Evolutionary conservation across 768 basidiomycete species (phyloP), one percentile per base, ranked within the genome.

Genomic region (Panaeolus cyanescens): DNA sequence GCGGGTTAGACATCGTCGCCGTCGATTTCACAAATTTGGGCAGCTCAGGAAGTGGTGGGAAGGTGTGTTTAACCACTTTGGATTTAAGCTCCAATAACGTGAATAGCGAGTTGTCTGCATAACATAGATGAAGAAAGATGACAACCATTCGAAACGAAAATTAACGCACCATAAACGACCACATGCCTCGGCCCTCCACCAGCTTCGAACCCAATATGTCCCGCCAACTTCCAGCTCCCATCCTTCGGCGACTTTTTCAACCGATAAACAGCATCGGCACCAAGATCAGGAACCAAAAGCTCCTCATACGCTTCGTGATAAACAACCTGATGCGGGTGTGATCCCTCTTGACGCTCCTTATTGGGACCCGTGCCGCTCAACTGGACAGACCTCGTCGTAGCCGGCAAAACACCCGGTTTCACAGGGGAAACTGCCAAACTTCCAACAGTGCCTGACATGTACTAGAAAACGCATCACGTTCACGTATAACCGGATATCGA

Each of bases 241-340:
- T 73, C 72, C 2, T 62, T 32, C 9, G 45, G 45, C 8, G 67
- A 71, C 68, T 84, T 81, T 64, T 74, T 75, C 61, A 89, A 76
- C 59, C 83, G 77, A 74, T 83, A 86, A 15, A 92, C 81, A 56
- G 80, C 79, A 70, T 95, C 93, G 2, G 84, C 80, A 4, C 93
- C 93, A 5, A 95, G 77, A 71, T 95, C 92, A 1, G 91, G 86
- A 1, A 92, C 79, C 42, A 93, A 79, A 12, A 94, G 73, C 64
- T 91, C 89, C 28, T 77, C 68, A 54, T 80, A 76, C 17, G 76
- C 72, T 31, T 80, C 72, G 37, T 84, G 80, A 13, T 86, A 67
- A 59, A 81, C 67, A 32, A 87, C 85, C 67, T 94, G 90, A 74
- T 95, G 93, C 0, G 91, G 90, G 69, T 95, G 94, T 3, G 92